These are phyloP conservation scores for Pythium biforme DNA, from an alignment of 352 stramenopile genomes.

Conservation along the genomic window DNA sequence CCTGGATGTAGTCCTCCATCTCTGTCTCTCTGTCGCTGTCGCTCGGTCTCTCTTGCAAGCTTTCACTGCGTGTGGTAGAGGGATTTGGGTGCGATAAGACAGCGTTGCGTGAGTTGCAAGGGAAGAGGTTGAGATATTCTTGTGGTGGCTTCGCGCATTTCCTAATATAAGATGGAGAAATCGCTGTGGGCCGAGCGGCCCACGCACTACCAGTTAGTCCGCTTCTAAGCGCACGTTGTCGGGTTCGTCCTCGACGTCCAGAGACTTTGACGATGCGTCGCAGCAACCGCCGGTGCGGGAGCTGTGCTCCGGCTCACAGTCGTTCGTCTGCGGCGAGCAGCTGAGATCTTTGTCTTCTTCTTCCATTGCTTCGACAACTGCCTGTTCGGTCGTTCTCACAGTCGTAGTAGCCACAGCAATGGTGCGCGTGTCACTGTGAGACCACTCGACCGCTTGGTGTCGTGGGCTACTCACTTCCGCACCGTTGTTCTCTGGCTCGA, in stretches of 20 bases:
- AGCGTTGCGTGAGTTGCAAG: too few species aligned
- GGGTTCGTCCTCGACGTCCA: background rate
- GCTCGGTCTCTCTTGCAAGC: too few species aligned
- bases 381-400: background rate
- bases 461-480: constrained; percentile 1
- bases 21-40: background rate
- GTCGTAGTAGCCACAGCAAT: background rate
- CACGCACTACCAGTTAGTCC: background rate
- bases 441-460: background rate
- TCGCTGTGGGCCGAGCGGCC: background rate
- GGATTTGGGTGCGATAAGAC: too few species aligned
- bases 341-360: background rate
- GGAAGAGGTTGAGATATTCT: too few species aligned
- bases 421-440: background rate
- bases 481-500: constrained; percentile 42
- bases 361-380: background rate
- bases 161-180: background rate
- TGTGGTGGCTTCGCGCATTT: too few species aligned
- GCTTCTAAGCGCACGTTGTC: too few species aligned
- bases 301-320: constrained; percentile 25
- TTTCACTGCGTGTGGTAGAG: too few species aligned
- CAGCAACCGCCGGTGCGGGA: background rate
- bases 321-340: constrained; percentile 24
- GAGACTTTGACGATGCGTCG: background rate
- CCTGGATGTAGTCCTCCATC: constrained; percentile 78